A percentile compares a stretch with the other conserved stretches of the same genome.
Evolutionary conservation across 192 early-diverging fungal genomes (phyloP).

Genomic region (Backusella macrospora): DNA sequence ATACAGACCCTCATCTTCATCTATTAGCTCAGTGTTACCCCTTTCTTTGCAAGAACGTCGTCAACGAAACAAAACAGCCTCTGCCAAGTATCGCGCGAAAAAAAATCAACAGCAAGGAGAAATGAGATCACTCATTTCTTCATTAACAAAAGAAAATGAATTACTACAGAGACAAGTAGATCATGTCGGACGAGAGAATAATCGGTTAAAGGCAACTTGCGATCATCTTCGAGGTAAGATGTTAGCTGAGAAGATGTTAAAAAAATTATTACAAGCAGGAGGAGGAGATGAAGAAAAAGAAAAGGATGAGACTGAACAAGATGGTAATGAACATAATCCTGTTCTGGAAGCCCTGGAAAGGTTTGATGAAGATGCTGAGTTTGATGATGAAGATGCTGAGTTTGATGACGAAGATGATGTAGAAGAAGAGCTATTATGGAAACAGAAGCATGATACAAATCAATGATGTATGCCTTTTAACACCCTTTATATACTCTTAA

Average conservation of each 20-base stretch:
- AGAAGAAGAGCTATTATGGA: slow-evolving; percentile 14
- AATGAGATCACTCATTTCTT: slow-evolving; percentile 49
- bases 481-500: background rate
- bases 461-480: background rate
- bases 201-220: slow-evolving; percentile 40
- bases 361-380: slow-evolving; percentile 27
- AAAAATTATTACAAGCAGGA: background rate
- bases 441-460: background rate
- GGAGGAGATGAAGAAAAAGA: background rate
- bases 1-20: background rate
- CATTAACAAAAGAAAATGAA: slow-evolving; percentile 45
- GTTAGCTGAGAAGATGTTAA: slow-evolving; percentile 53
- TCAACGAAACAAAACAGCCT: slow-evolving; percentile 60
- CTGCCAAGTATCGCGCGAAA: slow-evolving; percentile 60
- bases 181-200: slow-evolving; percentile 47
- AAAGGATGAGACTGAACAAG: background rate
- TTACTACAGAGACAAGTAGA: slow-evolving; percentile 48
- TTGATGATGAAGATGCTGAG: slow-evolving; percentile 21
- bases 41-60: slow-evolving; percentile 52
- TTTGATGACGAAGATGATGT: slow-evolving; percentile 20
- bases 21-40: slow-evolving; percentile 19
- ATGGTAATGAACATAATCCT: background rate
- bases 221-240: slow-evolving; percentile 54
- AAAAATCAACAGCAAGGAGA: slow-evolving; percentile 58
- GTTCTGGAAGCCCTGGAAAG: background rate